These are phyloP conservation scores for Lentinula aciculospora DNA, from an alignment of 768 basidiomycete genomes.

Conservation along the genomic window DNA sequence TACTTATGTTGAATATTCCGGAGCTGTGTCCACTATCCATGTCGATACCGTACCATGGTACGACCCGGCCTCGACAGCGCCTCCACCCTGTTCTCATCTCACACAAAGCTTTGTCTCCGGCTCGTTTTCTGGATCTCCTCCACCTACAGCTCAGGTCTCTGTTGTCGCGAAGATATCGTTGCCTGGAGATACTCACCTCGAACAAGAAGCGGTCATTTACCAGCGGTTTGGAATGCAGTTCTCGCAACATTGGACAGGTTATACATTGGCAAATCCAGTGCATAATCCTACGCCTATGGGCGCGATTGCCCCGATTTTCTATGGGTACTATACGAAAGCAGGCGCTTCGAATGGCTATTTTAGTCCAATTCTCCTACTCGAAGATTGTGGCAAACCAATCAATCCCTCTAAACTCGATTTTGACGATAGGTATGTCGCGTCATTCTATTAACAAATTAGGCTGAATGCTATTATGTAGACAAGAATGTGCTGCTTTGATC, in stretches of 20 bases:
- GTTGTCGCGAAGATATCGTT: constrained; percentile 43
- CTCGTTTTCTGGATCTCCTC: constrained; percentile 11
- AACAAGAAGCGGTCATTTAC: constrained; percentile 37
- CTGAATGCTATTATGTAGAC: constrained; percentile 14
- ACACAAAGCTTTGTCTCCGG: neutral
- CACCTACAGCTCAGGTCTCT: constrained; percentile 30
- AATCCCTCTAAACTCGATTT: constrained; percentile 16
- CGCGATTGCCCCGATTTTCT: constrained; percentile 58
- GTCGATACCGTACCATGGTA: neutral
- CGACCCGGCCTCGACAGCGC: neutral
- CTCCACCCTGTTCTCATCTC: neutral
- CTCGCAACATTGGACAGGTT: constrained; percentile 46
- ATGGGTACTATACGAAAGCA: constrained; percentile 45
- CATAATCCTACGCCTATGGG: constrained; percentile 38
- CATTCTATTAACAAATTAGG: neutral
- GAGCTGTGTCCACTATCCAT: neutral
- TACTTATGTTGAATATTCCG: neutral
- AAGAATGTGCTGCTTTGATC: constrained; percentile 35
- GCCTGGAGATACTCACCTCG: constrained; percentile 30
- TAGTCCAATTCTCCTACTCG: constrained; percentile 38
- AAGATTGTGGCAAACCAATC: constrained; percentile 33
- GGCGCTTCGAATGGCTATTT: constrained; percentile 15
- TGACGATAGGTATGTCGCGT: constrained; percentile 32
- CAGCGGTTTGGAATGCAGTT: constrained; percentile 37
- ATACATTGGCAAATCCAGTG: constrained; percentile 36